Conservation (phyloP, 495 filamentous ascomycete genomes). For the Jackrogersella minutella region DNA sequence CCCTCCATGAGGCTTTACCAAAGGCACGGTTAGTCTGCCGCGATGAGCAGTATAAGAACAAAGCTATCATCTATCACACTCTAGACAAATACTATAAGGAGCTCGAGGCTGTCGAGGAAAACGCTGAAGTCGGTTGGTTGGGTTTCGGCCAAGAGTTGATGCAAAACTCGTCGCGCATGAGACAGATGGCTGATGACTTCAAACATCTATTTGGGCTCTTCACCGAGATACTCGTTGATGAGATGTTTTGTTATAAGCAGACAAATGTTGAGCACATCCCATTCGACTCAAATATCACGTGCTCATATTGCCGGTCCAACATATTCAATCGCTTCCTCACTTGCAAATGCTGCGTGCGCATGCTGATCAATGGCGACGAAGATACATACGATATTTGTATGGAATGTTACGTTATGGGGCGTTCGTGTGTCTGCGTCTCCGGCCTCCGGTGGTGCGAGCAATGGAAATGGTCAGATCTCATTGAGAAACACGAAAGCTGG, state of each 20-base stretch:
- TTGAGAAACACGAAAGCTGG: slow-evolving; percentile 82
- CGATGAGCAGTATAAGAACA: slow-evolving; percentile 99
- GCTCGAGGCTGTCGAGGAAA: slow-evolving; percentile 62
- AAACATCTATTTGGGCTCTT: slow-evolving; percentile 77
- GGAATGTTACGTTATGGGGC: slow-evolving; percentile 94
- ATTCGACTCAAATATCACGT: slow-evolving; percentile 90
- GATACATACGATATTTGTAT: slow-evolving; percentile 95
- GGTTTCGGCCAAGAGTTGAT: slow-evolving; percentile 56
- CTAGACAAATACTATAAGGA: slow-evolving; percentile 77
- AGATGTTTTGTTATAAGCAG: slow-evolving; percentile 77
- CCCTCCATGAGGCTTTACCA: slow-evolving; percentile 83
- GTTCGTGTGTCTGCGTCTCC: slow-evolving; percentile 87
- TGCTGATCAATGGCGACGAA: slow-evolving; percentile 66
- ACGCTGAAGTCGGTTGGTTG: slow-evolving; percentile 49
- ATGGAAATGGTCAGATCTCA: slow-evolving; percentile 82
- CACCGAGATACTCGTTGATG: slow-evolving; percentile 78
- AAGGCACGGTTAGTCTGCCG: slow-evolving; percentile 90
- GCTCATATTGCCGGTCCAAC: slow-evolving; percentile 93
- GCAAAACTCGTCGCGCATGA: slow-evolving; percentile 64
- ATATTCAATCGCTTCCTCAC: slow-evolving; percentile 98
- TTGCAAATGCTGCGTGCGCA: slow-evolving; percentile 76
- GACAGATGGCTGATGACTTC: slow-evolving; percentile 79
- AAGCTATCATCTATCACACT: slow-evolving; percentile 89
- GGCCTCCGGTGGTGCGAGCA: slow-evolving; percentile 91
- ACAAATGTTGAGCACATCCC: slow-evolving; percentile 73